A percentile compares a stretch with the other conserved stretches of the same genome.
These are phyloP conservation scores for Chrysanthemum lavandulifolium DNA, from an alignment of 129 eudicot genomes.

Conservation along the genomic window DNA sequence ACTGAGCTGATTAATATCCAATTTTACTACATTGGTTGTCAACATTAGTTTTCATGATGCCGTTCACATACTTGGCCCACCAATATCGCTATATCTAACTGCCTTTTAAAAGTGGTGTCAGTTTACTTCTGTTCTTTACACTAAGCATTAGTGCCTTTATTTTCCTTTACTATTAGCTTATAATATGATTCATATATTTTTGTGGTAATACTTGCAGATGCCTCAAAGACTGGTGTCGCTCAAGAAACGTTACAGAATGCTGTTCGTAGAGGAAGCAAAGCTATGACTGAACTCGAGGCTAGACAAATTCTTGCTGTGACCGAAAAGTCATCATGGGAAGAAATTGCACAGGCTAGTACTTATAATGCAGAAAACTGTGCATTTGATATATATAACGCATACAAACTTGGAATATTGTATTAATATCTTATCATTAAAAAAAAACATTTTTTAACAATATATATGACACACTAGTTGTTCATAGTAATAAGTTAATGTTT, in stretches of 20 bases:
- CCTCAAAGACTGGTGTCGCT: constrained; percentile 76
- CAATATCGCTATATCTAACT: background rate
- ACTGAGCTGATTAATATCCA: background rate
- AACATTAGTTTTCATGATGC: too few species aligned
- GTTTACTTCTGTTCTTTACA: background rate
- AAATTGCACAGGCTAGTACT: constrained; percentile 58
- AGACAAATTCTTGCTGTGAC: constrained; percentile 82
- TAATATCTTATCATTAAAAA: too few species aligned
- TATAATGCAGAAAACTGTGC: too few species aligned
- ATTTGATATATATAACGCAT: too few species aligned
- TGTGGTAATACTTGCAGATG: constrained; percentile 49
- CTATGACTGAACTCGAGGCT: constrained; percentile 81
- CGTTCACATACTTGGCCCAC: background rate
- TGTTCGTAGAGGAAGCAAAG: constrained; percentile 61
- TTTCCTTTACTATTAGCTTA: too few species aligned
- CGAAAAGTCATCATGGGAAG: constrained; percentile 68
- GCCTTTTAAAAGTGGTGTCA: background rate
- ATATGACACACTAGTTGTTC: background rate
- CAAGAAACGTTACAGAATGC: constrained; percentile 74
- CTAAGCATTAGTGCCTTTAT: background rate
- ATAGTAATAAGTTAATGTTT: too few species aligned
- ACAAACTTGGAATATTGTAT: too few species aligned
- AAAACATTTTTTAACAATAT: too few species aligned
- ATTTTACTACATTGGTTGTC: background rate
- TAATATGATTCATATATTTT: background rate